These are phyloP conservation scores for Allium sativum DNA, from an alignment of 106 monocot species.

Conservation along the genomic window DNA sequence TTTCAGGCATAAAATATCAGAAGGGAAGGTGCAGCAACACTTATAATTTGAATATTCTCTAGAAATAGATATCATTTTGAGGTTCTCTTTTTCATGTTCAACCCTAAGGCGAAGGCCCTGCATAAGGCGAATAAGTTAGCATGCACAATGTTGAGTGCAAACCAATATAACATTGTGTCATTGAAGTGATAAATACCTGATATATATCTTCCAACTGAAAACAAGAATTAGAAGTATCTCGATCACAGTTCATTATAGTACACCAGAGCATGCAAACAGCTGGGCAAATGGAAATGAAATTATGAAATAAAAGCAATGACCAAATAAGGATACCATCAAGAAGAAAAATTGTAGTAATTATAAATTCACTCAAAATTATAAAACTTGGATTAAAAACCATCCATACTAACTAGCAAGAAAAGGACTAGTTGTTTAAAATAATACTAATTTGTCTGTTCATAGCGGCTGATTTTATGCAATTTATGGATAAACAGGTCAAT, in stretches of 20 bases:
- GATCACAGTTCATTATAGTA: conserved; percentile 19
- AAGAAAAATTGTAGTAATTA: no score
- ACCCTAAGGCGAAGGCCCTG: conserved; percentile 36
- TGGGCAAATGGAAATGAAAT: conserved; percentile 5
- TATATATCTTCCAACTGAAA: conserved; percentile 47
- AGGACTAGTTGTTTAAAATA: no score
- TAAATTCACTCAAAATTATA: neutral
- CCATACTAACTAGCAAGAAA: neutral
- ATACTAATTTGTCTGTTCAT: no score
- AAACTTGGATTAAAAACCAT: neutral
- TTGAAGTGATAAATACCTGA: conserved; percentile 31
- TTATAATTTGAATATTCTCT: conserved; percentile 13
- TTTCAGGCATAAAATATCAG: conserved; percentile 20
- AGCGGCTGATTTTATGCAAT: no score
- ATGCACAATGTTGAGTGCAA: neutral
- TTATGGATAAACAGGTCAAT: no score
- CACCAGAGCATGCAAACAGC: conserved; percentile 49
- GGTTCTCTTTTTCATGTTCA: conserved; percentile 36
- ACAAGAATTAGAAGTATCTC: conserved; percentile 19
- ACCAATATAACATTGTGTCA: neutral
- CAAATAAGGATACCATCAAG: neutral
- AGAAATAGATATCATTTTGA: conserved; percentile 18
- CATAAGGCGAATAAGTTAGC: neutral
- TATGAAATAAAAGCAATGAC: neutral
- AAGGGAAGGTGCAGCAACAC: conserved; percentile 39